Evolutionary conservation across 306 rosid genomes (phyloP).

Genomic region (Begonia loranthoides): DNA sequence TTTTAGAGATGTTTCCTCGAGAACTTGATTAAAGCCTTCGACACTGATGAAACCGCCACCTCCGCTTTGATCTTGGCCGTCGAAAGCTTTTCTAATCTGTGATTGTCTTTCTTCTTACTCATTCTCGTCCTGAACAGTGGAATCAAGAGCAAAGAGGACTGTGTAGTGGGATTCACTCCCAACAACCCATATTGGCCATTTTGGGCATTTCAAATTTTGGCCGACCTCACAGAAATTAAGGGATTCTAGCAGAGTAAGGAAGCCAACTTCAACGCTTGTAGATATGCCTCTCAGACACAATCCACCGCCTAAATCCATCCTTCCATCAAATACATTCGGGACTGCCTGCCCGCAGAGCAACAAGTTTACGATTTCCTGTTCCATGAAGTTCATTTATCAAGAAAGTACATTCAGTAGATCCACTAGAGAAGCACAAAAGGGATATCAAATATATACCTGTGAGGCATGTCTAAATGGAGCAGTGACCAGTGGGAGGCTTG

Average conservation of each 20-base stretch:
- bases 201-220: constrained; percentile 63
- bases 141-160: constrained; percentile 76
- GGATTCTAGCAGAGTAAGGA: constrained; percentile 76
- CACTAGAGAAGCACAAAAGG: too few relatives aligned
- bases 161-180: constrained; percentile 96
- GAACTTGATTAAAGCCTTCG: constrained; percentile 79
- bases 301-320: constrained; percentile 89
- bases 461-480: constrained; percentile 99
- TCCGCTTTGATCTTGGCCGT: constrained; percentile 88
- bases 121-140: constrained; percentile 76
- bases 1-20: constrained; percentile 46
- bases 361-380: constrained; percentile 82
- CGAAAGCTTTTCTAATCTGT: constrained; percentile 82
- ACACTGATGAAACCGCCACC: constrained; percentile 95
- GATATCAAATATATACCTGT: constrained; percentile 39
- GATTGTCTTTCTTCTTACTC: constrained; percentile 90
- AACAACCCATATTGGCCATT: constrained; percentile 97
- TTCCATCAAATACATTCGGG: constrained; percentile 85
- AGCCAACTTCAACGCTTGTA: constrained; percentile 77
- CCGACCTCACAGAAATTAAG: constrained; percentile 92
- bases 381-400: not conserved
- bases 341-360: constrained; percentile 89
- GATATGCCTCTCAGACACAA: constrained; percentile 84
- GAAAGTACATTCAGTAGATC: too few relatives aligned
- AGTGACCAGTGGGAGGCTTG: constrained; percentile 86